phyloP scores from a whole-genome alignment of 2,329 filamentous ascomycete species.

The Zasmidium cellare region DNA sequence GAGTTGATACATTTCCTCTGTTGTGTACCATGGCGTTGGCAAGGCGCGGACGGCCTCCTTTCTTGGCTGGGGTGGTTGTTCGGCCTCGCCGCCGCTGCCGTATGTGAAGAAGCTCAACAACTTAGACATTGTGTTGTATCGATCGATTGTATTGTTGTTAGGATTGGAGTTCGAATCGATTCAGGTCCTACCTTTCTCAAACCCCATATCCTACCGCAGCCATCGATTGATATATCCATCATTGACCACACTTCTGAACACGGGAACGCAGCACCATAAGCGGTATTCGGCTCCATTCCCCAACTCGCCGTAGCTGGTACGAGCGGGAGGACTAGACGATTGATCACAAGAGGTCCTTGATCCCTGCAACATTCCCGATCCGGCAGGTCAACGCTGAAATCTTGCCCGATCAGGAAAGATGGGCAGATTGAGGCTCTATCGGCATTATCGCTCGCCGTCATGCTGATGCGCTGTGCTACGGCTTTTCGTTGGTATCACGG shows the following conservation, averaged over 20 bases:
- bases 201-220: background rate
- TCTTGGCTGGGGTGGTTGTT: conserved; percentile 21
- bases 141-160: background rate
- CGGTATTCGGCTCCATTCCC: background rate
- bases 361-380: background rate
- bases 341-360: background rate
- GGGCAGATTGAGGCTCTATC: background rate
- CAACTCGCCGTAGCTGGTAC: background rate
- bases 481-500: background rate
- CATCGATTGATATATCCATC: background rate
- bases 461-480: background rate
- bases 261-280: background rate
- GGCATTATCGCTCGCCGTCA: background rate
- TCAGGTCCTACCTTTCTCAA: background rate
- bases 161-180: too few species aligned
- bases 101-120: conserved; percentile 40
- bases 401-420: background rate
- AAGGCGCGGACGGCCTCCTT: conserved; percentile 39
- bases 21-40: conserved; percentile 48
- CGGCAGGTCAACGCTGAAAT: background rate
- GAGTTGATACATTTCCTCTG: conserved; percentile 46
- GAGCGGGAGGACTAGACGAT: background rate
- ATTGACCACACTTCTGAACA: background rate
- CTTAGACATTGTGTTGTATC: background rate
- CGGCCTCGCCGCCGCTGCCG: conserved; percentile 24